A percentile compares a stretch with the other conserved stretches of the same genome.
Conservation (phyloP, 352 stramenopile species). For the Phytopythium ostracodes region DNA sequence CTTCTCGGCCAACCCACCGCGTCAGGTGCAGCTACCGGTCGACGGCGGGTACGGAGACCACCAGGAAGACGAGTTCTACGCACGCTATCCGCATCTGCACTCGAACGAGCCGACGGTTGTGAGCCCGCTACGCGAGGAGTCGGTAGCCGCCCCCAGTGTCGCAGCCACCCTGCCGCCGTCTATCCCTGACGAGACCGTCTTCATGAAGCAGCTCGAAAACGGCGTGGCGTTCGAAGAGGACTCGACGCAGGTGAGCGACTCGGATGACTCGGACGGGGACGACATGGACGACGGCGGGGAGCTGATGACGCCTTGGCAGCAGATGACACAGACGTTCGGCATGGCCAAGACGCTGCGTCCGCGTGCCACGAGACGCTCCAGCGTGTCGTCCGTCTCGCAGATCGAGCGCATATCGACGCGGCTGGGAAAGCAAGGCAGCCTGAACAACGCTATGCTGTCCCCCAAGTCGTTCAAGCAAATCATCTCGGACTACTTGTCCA, state of each 20-base stretch:
- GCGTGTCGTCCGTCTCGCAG: slow-evolving; percentile 60
- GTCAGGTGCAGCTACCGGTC: slow-evolving; percentile 23
- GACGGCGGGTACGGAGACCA: background rate
- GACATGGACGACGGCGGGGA: slow-evolving; percentile 74
- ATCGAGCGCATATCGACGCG: slow-evolving; percentile 48
- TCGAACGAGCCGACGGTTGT: background rate
- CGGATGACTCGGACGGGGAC: slow-evolving; percentile 67
- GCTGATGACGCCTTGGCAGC: slow-evolving; percentile 78
- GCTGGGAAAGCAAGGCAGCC: slow-evolving; percentile 30
- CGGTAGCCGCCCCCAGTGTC: background rate
- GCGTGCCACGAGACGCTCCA: slow-evolving; percentile 44
- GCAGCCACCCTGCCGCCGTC: slow-evolving; percentile 13
- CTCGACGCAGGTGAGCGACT: slow-evolving; percentile 82
- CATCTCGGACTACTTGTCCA: slow-evolving; percentile 56
- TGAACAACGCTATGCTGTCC: slow-evolving; percentile 42
- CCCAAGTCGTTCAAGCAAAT: slow-evolving; percentile 58
- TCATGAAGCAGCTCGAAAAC: slow-evolving; percentile 70
- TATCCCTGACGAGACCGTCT: slow-evolving; percentile 36
- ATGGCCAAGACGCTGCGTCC: slow-evolving; percentile 44
- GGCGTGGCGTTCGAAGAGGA: slow-evolving; percentile 73
- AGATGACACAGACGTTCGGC: slow-evolving; percentile 82
- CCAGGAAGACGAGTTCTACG: slow-evolving; percentile 3
- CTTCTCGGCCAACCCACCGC: slow-evolving; percentile 37
- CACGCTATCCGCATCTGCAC: background rate
- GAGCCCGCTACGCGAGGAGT: background rate